Evolutionary conservation across 768 basidiomycete species (phyloP).

Genomic region (Tricholoma furcatifolium): DNA sequence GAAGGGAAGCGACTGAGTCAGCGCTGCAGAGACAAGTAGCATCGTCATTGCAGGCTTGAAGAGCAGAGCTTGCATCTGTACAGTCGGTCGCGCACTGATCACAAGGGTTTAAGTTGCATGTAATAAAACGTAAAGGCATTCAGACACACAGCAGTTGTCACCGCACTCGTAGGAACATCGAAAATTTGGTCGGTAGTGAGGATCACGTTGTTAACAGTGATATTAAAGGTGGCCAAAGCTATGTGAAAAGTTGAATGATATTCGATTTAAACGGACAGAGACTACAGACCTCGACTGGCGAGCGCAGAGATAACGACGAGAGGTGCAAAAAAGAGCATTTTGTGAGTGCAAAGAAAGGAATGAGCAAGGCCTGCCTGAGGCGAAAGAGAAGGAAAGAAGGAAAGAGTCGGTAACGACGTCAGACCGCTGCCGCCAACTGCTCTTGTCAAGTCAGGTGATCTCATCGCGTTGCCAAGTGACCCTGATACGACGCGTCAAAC

Average conservation of each 20-base stretch:
- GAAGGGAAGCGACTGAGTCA: conserved; percentile 40
- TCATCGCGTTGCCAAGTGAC: background rate
- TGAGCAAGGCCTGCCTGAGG: conserved; percentile 26
- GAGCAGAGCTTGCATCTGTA: conserved; percentile 19
- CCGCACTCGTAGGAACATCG: conserved; percentile 30
- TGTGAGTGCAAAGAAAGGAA: conserved; percentile 13
- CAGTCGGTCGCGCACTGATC: conserved; percentile 37
- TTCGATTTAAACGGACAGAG: background rate
- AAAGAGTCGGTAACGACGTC: conserved; percentile 13
- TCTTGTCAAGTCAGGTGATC: background rate
- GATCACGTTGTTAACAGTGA: conserved; percentile 39
- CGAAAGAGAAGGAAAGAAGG: conserved; percentile 7
- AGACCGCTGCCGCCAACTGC: background rate
- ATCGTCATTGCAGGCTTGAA: conserved; percentile 44
- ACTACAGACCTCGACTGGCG: conserved; percentile 56
- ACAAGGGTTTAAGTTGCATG: conserved; percentile 1
- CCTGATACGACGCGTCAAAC: too few species aligned
- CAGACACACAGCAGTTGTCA: conserved; percentile 28
- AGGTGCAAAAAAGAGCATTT: conserved; percentile 29
- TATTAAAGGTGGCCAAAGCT: conserved; percentile 46
- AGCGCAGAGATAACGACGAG: conserved; percentile 41
- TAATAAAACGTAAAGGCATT: conserved; percentile 9
- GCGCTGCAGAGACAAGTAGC: conserved; percentile 54
- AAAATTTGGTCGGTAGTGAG: conserved; percentile 47
- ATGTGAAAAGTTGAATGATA: background rate